A percentile compares a stretch with the other conserved stretches of the same genome.
Conservation (phyloP, 2,329 filamentous ascomycete species). For the Curvularia sp. region DNA sequence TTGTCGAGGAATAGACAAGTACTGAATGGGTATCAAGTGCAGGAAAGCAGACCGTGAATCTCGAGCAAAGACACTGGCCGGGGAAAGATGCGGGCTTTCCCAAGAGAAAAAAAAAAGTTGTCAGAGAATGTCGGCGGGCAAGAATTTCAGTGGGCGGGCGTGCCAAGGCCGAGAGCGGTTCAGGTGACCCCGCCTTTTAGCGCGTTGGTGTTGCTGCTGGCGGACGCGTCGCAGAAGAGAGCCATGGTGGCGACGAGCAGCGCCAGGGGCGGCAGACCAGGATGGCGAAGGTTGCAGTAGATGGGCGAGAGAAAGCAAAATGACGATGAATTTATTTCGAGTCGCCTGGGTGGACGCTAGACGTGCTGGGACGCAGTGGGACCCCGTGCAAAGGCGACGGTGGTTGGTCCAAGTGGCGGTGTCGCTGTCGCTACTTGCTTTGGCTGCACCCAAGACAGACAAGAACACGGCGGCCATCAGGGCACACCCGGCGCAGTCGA, state of each 20-base stretch:
- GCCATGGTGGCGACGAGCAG: background rate
- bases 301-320: background rate
- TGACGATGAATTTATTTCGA: constrained; percentile 2
- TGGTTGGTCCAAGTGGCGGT: constrained; percentile 8
- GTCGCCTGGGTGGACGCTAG: constrained; percentile 6
- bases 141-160: constrained; percentile 35
- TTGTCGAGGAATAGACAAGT: constrained; percentile 45
- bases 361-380: constrained; percentile 6
- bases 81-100: constrained; percentile 62
- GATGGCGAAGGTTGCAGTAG: background rate
- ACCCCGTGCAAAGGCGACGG: constrained; percentile 10
- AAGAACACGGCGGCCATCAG: background rate
- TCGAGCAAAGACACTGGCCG: constrained; percentile 56
- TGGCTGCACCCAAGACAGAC: background rate
- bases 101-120: constrained; percentile 53
- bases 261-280: background rate
- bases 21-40: constrained; percentile 26
- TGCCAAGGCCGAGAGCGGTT: constrained; percentile 14
- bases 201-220: constrained; percentile 6
- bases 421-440: background rate
- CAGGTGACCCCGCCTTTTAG: constrained; percentile 31
- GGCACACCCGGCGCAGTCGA: background rate
- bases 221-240: constrained; percentile 13
- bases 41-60: constrained; percentile 47
- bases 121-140: constrained; percentile 25